Evolutionary conservation across 2,329 filamentous ascomycete genomes (phyloP), one percentile per base, ranked within the genome.

Genomic region (Ophiocordyceps australis): DNA sequence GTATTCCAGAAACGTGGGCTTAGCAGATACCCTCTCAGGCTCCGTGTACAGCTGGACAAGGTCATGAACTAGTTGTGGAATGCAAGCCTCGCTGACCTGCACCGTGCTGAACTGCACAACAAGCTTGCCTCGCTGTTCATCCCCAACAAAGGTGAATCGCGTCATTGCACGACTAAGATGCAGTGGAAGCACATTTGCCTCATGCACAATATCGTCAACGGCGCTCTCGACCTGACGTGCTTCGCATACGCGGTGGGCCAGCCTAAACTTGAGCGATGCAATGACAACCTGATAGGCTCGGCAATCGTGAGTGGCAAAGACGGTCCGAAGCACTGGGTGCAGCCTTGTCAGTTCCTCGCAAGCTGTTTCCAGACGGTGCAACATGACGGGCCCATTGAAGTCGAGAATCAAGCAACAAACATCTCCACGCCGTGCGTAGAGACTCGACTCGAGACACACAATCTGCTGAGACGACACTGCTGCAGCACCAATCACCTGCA

Each of bases 261-360:
- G 65, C 2, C 57, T 49, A 2, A 57, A 48, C 3, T 39, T 43
- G 34, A 50, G 54, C 3, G 50, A 47, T 24, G 51, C 51, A 19
- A 62, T 39, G 18, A 57, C 52, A 0, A 59, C 57, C 37, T 66
- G 62, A 34, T 57, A 63, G 0, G 65, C 45, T 3, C 47, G 49
- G 6, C 58, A 50, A 9, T 54, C 49, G 24, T 62, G 51, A 0
- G 50, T 42, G 3, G 61, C 48, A 28, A 71, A 71, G 0, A 58
- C 55, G 0, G 67, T 68, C 14, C 65, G 58, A 7, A 73, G 49
- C 16, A 65, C 60, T 0, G 59, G 55, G 22, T 66, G 62, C 19
- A 59, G 46, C 18, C 42, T 41, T 0, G 47, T 44, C 7, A 66
- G 45, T 9, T 50, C 48, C 14, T 48, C 45, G 34, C 60, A 65